These are phyloP conservation scores for Puccinia horiana DNA, from an alignment of 1,284 basidiomycete species.

Conservation along the genomic window DNA sequence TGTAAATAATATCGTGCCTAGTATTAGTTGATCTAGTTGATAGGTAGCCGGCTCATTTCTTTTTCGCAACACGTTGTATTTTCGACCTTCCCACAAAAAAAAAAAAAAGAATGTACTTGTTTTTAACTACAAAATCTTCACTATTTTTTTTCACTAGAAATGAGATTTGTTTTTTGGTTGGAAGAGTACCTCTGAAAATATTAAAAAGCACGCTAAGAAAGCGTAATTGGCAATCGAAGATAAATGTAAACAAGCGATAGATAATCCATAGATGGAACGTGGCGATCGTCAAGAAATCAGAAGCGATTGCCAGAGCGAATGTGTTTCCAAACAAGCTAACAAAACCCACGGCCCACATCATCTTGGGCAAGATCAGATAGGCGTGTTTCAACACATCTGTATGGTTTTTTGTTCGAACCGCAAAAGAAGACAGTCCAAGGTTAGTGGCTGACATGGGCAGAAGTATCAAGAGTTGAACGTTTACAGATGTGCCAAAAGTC, in stretches of 20 bases:
- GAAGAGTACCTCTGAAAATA: constrained; percentile 76
- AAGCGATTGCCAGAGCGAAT: constrained; percentile 68
- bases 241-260: constrained; percentile 68
- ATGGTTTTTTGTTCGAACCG: constrained; percentile 54
- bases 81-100: constrained; percentile 67
- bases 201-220: constrained; percentile 77
- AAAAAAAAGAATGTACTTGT: not conserved
- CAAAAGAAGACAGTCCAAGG: constrained; percentile 50
- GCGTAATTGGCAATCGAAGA: constrained; percentile 69
- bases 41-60: constrained; percentile 86
- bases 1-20: constrained; percentile 93
- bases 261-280: constrained; percentile 75
- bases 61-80: constrained; percentile 77
- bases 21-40: constrained; percentile 86
- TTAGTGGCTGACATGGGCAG: not conserved
- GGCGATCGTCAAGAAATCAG: constrained; percentile 69
- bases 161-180: too few species aligned
- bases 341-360: constrained; percentile 65
- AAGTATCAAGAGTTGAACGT: constrained; percentile 52
- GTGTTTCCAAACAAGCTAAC: constrained; percentile 70
- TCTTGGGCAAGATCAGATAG: constrained; percentile 62
- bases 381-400: constrained; percentile 58
- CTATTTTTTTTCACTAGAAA: too few species aligned
- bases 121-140: too few species aligned
- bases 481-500: constrained; percentile 68